Evolutionary conservation across 2,329 filamentous ascomycete genomes (phyloP), one percentile per base, ranked within the genome.

Genomic region (Shiraia sp.): DNA sequence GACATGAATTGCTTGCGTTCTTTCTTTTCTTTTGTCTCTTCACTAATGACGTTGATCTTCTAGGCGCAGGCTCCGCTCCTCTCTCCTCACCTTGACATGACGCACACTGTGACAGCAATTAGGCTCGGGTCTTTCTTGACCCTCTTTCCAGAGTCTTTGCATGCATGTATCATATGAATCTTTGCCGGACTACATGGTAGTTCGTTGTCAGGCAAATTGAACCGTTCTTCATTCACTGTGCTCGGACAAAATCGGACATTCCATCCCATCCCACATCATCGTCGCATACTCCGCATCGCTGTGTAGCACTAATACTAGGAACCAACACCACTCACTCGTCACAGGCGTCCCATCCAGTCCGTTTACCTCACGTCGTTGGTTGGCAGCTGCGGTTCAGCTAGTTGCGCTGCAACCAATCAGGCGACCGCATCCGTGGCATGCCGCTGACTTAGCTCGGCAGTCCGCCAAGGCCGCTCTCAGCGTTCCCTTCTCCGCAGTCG

Each of bases 311-410:
- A 51, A 55, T 49, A 36, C 22, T 17, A 41, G 32, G 23, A 31
- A 42, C 46, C 49, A 45, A 59, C 54, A 57, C 59, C 62, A 60
- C 50, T 66, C 42, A 49, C 32, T 34, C 46, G 34, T 57, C 55
- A 40, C 49, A 33, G 40, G 45, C 36, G 39, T 50, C 48, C 55
- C 62, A 65, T 61, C 40, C 51, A 37, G 55, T 46, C 42, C 36
- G 23, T 17, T 55, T 45, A 36, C 34, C 44, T 40, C 32, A 45
- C 56, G 43, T 61, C 55, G 61, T 65, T 68, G 63, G 65, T 58
- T 53, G 49, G 57, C 28, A 41, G 32, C 17, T 33, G 24, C 25
- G 24, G 27, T 31, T 8, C 17, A 44, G 46, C 32, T 45, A 47
- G 40, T 46, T 30, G 45, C 32, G 39, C 29, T 10, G 36, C 23